Base-by-base conservation (phyloP, 345 rosid genomes). In the Erucastrum elatum region DNA sequence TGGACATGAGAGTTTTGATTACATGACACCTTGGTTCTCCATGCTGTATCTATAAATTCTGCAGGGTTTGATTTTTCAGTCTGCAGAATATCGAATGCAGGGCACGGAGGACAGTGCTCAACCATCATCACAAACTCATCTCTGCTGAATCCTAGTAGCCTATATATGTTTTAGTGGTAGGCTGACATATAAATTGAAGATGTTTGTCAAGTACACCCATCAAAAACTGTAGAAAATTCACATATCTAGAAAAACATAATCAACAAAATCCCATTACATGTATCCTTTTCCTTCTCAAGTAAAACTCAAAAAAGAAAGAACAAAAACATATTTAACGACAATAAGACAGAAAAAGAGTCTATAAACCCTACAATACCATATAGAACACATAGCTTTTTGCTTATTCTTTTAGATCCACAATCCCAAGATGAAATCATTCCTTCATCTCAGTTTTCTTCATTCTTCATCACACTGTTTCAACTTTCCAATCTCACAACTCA, bases 361-460 rank as follows among this genome's bases (percentile, higher is more conserved):
- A 78, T 66, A 60, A 66, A 44, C 73, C 69, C 63, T 66, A 72
- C 68, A 64, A 66, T 46, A 72, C 65, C 15, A 78, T 78, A 71
- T 41, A 71, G 61, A 78, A 71, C 27, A 55, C 8, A 56, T 1
- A 78, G 34, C 59, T 49, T 60, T 60, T 73, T 8, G 65, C 9
- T 79, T 79, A 73, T 73, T 73, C 70, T 26, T 60, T 25, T 13
- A 34, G 17, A 65, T 64, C 60, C 39, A 51, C 77, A 65, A 72
- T n/a, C 66, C 29, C 29, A 61, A 79, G 82, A 79, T 79, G 78
- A 74, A 78, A 79, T 61, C 35, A 68, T 34, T 72, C 46, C 69
- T 79, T 73, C 82, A 74, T 79, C 75, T 79, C 75, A 61, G 31
- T 68, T 15, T 37, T 78, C 72, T 70, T 26, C 67, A 8, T 41